phyloP scores from a whole-genome alignment of 257 asterid species.

The Gardenia jasminoides region DNA sequence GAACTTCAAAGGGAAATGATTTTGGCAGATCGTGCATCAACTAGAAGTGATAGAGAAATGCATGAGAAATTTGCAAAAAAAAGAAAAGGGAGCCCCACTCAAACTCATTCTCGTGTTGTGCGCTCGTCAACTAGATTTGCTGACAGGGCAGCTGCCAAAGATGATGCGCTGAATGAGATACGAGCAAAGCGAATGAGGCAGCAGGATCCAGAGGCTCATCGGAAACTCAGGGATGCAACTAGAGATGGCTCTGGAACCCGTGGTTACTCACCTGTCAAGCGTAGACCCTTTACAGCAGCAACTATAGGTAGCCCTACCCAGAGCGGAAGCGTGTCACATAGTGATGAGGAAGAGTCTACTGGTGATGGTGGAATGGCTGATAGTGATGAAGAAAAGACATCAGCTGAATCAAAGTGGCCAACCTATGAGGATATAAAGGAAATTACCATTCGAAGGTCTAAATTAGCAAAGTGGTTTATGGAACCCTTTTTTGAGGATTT shows the following conservation, averaged over 20 bases:
- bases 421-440: slow-evolving; percentile 82
- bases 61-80: slow-evolving; percentile 54
- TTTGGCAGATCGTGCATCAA: slow-evolving; percentile 77
- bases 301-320: slow-evolving; percentile 69
- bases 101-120: slow-evolving; percentile 61
- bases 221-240: slow-evolving; percentile 58
- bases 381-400: slow-evolving; percentile 79
- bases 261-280: slow-evolving; percentile 77
- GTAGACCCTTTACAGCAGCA: slow-evolving; percentile 62
- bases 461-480: slow-evolving; percentile 93
- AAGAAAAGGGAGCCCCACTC: slow-evolving; percentile 75
- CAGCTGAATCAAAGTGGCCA: slow-evolving; percentile 67
- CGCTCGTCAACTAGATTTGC: slow-evolving; percentile 67
- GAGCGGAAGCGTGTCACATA: slow-evolving; percentile 70
- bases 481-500: slow-evolving; percentile 95
- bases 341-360: slow-evolving; percentile 74
- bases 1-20: slow-evolving; percentile 92
- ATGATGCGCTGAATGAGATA: slow-evolving; percentile 53
- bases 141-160: slow-evolving; percentile 84
- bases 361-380: slow-evolving; percentile 89
- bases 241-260: slow-evolving; percentile 63
- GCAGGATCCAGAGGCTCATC: slow-evolving; percentile 43
- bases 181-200: slow-evolving; percentile 64
- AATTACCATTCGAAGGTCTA: slow-evolving; percentile 83
- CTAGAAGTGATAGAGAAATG: slow-evolving; percentile 79